Percentiles rank a stretch among this genome's conserved stretches.
phyloP scores from a whole-genome alignment of 2,329 filamentous ascomycete species.

The Pseudocercospora eumusae region DNA sequence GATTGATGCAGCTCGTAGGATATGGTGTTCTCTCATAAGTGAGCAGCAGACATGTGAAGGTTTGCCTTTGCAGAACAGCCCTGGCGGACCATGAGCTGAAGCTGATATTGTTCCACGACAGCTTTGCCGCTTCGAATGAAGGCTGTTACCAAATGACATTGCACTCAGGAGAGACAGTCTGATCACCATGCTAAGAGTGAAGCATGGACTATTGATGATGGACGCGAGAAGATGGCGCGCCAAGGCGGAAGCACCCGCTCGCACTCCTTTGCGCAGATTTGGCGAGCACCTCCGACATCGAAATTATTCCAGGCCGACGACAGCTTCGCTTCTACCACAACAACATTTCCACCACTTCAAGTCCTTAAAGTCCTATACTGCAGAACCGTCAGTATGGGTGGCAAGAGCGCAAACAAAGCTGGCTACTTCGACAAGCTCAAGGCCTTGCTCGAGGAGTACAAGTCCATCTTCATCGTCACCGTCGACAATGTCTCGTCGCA shows the following conservation, averaged over 20 bases:
- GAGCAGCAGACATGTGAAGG: no score
- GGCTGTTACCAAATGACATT: no score
- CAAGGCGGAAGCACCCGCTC: background rate
- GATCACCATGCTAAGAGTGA: no score
- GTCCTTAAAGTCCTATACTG: slow-evolving; percentile 42
- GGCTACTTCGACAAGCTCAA: slow-evolving; percentile 99
- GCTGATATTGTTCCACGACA: no score
- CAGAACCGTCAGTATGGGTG: slow-evolving; percentile 42
- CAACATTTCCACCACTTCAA: slow-evolving; percentile 15
- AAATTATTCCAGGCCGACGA: slow-evolving; percentile 1
- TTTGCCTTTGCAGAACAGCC: no score
- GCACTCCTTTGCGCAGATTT: background rate
- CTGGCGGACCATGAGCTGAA: no score
- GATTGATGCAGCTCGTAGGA: no score
- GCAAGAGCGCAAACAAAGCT: slow-evolving; percentile 88
- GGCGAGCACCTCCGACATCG: background rate
- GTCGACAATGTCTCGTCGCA: slow-evolving; percentile 99
- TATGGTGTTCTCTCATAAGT: no score
- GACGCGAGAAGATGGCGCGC: background rate
- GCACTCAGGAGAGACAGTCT: no score
- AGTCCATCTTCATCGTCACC: slow-evolving; percentile 83
- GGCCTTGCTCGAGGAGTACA: slow-evolving; percentile 92
- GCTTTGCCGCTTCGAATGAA: no score
- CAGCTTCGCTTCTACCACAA: background rate
- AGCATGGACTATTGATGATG: no score